A percentile compares a stretch with the other conserved stretches of the same genome.
Conservation (phyloP, 2,329 filamentous ascomycete species). For the Sordariomycetes sp. region DNA sequence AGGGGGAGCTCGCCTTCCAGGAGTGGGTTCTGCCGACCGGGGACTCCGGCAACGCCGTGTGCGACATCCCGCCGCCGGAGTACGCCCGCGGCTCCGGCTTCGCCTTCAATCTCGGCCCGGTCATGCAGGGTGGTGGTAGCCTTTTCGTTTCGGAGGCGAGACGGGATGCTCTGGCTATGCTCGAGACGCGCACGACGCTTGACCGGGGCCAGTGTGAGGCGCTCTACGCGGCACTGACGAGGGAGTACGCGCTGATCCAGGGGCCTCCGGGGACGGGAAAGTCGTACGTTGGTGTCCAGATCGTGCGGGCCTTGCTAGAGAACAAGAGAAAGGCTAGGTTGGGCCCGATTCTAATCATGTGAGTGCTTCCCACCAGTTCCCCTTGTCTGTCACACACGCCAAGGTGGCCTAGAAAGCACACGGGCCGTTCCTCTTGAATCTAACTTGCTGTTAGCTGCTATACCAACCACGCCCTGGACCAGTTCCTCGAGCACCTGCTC, state of each 20-base stretch:
- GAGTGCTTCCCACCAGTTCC: background rate
- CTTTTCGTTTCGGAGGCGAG: no score
- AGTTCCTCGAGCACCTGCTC: conserved; percentile 55
- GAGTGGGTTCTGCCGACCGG: background rate
- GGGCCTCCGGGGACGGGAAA: conserved; percentile 70
- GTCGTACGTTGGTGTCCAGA: conserved; percentile 58
- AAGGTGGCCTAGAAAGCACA: no score
- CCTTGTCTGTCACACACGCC: background rate
- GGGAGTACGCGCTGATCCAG: conserved; percentile 52
- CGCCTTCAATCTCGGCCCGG: background rate
- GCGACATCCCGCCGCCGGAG: background rate
- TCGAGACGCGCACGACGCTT: conserved; percentile 26
- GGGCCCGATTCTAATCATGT: conserved; percentile 31
- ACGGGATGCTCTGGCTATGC: background rate
- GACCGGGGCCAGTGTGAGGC: conserved; percentile 41
- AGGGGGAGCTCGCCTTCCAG: background rate
- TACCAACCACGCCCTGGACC: conserved; percentile 57
- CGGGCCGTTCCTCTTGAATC: conserved; percentile 35
- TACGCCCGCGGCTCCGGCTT: background rate
- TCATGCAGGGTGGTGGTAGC: background rate
- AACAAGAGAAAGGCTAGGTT: conserved; percentile 25
- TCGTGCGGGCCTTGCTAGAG: conserved; percentile 42
- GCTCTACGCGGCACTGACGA: conserved; percentile 39
- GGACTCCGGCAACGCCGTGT: background rate
- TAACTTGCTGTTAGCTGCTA: conserved; percentile 25